Evolutionary conservation across 169 alveolate genomes (phyloP).

Genomic region (Plasmodium falciparum): DNA sequence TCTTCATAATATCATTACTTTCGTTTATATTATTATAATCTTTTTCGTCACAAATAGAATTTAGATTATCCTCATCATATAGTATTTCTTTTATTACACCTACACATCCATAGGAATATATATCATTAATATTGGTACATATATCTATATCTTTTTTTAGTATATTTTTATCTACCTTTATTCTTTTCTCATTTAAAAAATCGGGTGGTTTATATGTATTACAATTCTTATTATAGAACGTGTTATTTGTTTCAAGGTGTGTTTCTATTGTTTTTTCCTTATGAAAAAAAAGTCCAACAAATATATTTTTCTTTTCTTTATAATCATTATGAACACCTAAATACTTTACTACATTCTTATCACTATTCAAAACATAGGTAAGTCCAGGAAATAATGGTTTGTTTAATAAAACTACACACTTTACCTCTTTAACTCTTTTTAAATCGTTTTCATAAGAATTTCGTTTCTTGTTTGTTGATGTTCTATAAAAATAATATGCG

Average conservation of each 20-base stretch:
- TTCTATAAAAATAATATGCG: slow-evolving; percentile 24
- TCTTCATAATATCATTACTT: too few relatives aligned
- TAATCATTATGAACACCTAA: slow-evolving; percentile 8
- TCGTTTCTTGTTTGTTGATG: background rate
- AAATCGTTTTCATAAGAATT: slow-evolving; percentile 9
- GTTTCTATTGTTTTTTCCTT: slow-evolving; percentile 18
- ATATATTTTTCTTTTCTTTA: slow-evolving; percentile 7
- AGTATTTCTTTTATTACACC: slow-evolving; percentile 27
- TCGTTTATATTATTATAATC: too few relatives aligned
- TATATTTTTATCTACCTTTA: background rate
- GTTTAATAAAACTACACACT: slow-evolving; percentile 25
- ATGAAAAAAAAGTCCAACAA: slow-evolving; percentile 56
- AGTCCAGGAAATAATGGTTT: slow-evolving; percentile 75
- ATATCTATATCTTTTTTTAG: slow-evolving; percentile 46
- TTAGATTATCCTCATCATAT: slow-evolving; percentile 6
- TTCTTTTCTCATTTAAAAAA: background rate
- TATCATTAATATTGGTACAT: slow-evolving; percentile 1
- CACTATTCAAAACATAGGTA: slow-evolving; percentile 42
- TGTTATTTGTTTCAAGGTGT: background rate
- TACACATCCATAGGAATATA: slow-evolving; percentile 31
- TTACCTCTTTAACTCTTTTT: slow-evolving; percentile 27
- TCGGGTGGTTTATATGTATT: background rate
- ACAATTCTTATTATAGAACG: background rate
- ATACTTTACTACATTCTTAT: slow-evolving; percentile 13
- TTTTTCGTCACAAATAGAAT: background rate